These are phyloP conservation scores for Wickerhamiella hasegawae DNA, from an alignment of 805 yeast species.

Conservation along the genomic window DNA sequence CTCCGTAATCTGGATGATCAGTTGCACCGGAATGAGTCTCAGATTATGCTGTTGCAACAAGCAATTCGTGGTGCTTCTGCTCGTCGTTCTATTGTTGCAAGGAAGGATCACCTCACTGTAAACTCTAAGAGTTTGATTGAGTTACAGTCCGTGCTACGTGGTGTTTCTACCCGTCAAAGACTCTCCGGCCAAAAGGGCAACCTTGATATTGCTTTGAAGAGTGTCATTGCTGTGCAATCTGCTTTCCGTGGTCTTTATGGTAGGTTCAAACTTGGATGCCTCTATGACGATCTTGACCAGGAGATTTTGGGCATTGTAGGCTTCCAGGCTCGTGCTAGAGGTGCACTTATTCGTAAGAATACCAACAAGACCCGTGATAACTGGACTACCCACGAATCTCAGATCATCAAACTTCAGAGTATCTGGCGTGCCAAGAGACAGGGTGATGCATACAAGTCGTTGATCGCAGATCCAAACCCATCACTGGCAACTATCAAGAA, in stretches of 20 bases:
- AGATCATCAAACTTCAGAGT: slow-evolving; percentile 60
- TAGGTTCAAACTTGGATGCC: slow-evolving; percentile 20
- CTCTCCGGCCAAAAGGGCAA: slow-evolving; percentile 1
- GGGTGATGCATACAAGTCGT: slow-evolving; percentile 54
- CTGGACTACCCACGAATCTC: slow-evolving; percentile 40
- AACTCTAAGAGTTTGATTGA: neutral
- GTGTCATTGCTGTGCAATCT: slow-evolving; percentile 22
- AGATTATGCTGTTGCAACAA: neutral
- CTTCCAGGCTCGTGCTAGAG: slow-evolving; percentile 23
- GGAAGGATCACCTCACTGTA: neutral
- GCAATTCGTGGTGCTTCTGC: neutral
- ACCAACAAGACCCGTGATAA: slow-evolving; percentile 23
- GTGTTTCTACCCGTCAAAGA: slow-evolving; percentile 19
- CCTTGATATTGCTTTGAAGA: slow-evolving; percentile 1
- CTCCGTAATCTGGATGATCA: neutral
- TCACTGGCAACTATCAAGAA: slow-evolving; percentile 59
- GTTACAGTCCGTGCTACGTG: slow-evolving; percentile 45
- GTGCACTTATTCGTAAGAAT: slow-evolving; percentile 17
- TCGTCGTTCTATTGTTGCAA: neutral
- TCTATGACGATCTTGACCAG: slow-evolving; percentile 23
- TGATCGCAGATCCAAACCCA: slow-evolving; percentile 59
- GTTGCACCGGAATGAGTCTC: neutral
- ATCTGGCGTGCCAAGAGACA: slow-evolving; percentile 50
- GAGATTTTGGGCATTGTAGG: slow-evolving; percentile 15
- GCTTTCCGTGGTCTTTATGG: slow-evolving; percentile 22